Evolutionary conservation across 2,329 filamentous ascomycete genomes (phyloP).

Genomic region (Penicillium nordicum): DNA sequence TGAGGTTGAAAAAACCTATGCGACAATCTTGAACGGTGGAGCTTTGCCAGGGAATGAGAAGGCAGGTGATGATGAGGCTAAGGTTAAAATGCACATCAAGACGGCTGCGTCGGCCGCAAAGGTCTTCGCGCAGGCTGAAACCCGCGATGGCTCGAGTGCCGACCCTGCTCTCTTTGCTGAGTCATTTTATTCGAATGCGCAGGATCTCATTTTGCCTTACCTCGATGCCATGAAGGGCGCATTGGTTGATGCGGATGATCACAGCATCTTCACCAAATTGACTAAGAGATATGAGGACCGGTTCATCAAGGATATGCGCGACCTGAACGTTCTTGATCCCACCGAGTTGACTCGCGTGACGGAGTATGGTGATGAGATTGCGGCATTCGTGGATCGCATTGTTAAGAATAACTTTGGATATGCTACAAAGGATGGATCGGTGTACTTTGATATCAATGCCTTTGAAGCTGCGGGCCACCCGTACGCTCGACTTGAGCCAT

Average conservation of each 20-base stretch:
- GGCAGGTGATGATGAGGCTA: conserved; percentile 75
- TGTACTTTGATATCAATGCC: conserved; percentile 87
- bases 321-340: conserved; percentile 78
- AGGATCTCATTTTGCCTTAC: conserved; percentile 75
- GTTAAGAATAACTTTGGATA: conserved; percentile 86
- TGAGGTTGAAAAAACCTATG: conserved; percentile 52
- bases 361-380: conserved; percentile 85
- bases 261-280: conserved; percentile 80
- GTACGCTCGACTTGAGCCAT: conserved; percentile 81
- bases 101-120: conserved; percentile 55
- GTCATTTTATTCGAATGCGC: conserved; percentile 56
- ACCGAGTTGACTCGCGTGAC: conserved; percentile 86
- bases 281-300: conserved; percentile 82
- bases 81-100: conserved; percentile 84
- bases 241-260: conserved; percentile 57
- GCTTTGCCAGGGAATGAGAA: conserved; percentile 52
- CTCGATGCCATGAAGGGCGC: conserved; percentile 64
- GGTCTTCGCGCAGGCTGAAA: conserved; percentile 43
- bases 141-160: conserved; percentile 17
- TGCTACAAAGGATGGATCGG: conserved; percentile 68
- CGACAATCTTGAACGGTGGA: conserved; percentile 53
- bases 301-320: conserved; percentile 84
- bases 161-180: conserved; percentile 31
- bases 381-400: conserved; percentile 76
- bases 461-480: conserved; percentile 82